These are phyloP conservation scores for Mucor racemosus DNA, from an alignment of 371 early-diverging fungal species.

Conservation along the genomic window DNA sequence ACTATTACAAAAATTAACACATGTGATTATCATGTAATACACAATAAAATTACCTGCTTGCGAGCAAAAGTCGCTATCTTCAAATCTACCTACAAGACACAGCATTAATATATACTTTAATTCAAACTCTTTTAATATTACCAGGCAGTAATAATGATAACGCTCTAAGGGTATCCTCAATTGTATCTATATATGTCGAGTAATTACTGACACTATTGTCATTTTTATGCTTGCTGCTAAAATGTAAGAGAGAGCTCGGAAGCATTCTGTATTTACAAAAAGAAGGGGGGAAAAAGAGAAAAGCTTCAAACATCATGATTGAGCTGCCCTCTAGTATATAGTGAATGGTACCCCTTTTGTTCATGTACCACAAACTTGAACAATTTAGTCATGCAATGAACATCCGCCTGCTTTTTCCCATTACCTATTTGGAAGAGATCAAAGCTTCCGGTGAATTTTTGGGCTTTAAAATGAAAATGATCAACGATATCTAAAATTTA, in stretches of 20 bases:
- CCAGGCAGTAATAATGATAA: constrained; percentile 32
- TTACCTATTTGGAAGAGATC: not conserved
- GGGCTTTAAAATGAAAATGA: too few species aligned
- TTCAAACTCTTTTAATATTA: not conserved
- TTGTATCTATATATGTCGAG: constrained; percentile 17
- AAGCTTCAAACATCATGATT: not conserved
- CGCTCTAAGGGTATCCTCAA: constrained; percentile 27
- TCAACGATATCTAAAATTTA: too few species aligned
- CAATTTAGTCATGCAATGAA: constrained; percentile 6
- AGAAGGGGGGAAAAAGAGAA: not conserved
- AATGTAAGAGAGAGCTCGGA: constrained; percentile 24
- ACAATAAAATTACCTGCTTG: constrained; percentile 24
- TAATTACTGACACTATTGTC: constrained; percentile 1
- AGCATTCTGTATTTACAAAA: constrained; percentile 5
- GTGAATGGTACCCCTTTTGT: not conserved
- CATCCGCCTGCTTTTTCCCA: constrained; percentile 5
- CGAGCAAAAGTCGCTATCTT: constrained; percentile 30
- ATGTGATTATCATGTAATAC: constrained; percentile 3
- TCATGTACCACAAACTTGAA: not conserved
- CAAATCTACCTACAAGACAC: constrained; percentile 23
- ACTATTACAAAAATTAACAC: constrained; percentile 13
- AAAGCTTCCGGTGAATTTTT: too few species aligned
- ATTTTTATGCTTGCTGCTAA: constrained; percentile 11
- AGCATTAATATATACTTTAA: not conserved
- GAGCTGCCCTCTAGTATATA: not conserved